phyloP scores from a whole-genome alignment of 2,329 filamentous ascomycete genomes.

The Lecanicillium sp. region DNA sequence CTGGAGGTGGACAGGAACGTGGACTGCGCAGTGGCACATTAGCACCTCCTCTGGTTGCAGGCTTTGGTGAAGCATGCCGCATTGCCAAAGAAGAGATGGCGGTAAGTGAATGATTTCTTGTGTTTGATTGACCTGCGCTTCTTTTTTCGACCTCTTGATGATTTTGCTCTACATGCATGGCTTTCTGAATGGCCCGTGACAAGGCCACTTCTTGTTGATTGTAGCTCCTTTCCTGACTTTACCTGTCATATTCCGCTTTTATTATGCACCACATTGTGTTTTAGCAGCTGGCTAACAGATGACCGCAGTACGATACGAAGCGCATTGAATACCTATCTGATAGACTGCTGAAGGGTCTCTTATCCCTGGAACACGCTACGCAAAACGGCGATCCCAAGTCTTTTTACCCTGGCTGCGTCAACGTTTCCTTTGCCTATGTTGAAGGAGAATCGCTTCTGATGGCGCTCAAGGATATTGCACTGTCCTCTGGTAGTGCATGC shows the following conservation, averaged over 20 bases:
- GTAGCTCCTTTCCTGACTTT: conserved; percentile 59
- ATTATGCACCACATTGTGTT: conserved; percentile 7
- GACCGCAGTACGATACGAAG: conserved; percentile 74
- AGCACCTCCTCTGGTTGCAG: conserved; percentile 79
- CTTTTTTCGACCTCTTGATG: conserved; percentile 49
- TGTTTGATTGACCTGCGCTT: conserved; percentile 12
- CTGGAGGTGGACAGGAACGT: conserved; percentile 90
- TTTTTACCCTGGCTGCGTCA: conserved; percentile 95
- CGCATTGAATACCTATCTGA: conserved; percentile 78
- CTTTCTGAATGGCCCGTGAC: conserved; percentile 72
- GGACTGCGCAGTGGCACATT: conserved; percentile 90
- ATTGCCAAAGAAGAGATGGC: conserved; percentile 84
- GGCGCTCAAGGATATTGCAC: conserved; percentile 94
- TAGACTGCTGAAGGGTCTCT: conserved; percentile 70
- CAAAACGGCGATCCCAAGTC: conserved; percentile 77
- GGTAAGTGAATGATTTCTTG: conserved; percentile 48
- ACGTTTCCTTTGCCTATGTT: conserved; percentile 96
- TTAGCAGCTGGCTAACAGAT: conserved; percentile 14
- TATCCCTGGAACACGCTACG: conserved; percentile 83
- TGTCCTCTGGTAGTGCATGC: conserved; percentile 94
- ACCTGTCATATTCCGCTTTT: conserved; percentile 1
- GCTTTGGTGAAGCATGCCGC: conserved; percentile 91
- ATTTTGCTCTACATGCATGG: conserved; percentile 83
- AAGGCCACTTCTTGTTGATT: conserved; percentile 48
- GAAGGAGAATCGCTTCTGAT: conserved; percentile 97